Evolutionary conservation across 2,329 filamentous ascomycete species (phyloP).

Genomic region (Aspergillus awamori): DNA sequence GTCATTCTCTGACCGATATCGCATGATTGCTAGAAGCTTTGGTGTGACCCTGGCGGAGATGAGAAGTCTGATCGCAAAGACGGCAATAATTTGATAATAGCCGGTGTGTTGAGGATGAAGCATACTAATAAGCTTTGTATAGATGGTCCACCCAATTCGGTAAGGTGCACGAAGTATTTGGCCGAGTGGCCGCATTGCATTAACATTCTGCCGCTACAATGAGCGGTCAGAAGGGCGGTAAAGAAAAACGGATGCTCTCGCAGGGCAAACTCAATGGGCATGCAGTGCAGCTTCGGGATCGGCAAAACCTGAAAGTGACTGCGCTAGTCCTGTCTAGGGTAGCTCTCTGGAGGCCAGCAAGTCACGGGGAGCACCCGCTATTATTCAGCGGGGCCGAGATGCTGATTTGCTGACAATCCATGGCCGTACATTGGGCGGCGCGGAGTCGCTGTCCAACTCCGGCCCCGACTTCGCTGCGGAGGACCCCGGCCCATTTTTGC

Average conservation of each 20-base stretch:
- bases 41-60: not conserved
- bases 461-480: slow-evolving; percentile 13
- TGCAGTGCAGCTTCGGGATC: not conserved
- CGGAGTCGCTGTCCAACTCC: slow-evolving; percentile 9
- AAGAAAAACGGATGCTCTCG: too few relatives aligned
- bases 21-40: not conserved
- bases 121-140: not conserved
- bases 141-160: not conserved
- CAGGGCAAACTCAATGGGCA: too few relatives aligned
- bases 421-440: slow-evolving; percentile 7
- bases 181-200: too few relatives aligned
- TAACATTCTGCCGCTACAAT: too few relatives aligned
- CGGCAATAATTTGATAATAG: not conserved
- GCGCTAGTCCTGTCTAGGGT: not conserved
- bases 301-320: not conserved
- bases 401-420: slow-evolving; percentile 10
- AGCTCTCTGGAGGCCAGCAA: slow-evolving; percentile 1
- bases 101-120: not conserved
- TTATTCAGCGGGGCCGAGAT: not conserved
- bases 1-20: not conserved
- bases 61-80: not conserved
- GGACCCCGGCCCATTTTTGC: slow-evolving; percentile 8
- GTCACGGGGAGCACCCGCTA: not conserved
- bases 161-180: not conserved
- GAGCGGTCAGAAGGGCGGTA: too few relatives aligned